Percentiles rank a stretch among this genome's conserved stretches.
Conservation (phyloP, 805 yeast genomes). For the Yamadazyma sp. region DNA sequence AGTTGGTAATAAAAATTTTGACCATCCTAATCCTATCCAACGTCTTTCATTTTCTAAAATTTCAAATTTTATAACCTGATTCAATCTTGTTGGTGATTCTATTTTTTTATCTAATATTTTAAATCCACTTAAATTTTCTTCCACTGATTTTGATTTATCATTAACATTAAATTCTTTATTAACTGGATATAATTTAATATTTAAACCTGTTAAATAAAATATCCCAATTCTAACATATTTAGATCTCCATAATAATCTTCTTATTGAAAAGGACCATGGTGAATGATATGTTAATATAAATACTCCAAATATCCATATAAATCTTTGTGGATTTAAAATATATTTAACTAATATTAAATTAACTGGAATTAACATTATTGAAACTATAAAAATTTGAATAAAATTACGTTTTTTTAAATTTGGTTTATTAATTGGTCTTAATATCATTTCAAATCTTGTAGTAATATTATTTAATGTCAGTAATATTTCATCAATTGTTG, state of each 20-base stretch:
- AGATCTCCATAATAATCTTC: conserved; percentile 51
- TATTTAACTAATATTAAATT: conserved; percentile 35
- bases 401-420: conserved; percentile 24
- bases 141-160: conserved; percentile 9
- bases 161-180: not conserved
- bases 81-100: conserved; percentile 39
- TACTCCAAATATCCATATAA: conserved; percentile 35
- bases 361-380: conserved; percentile 41
- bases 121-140: conserved; percentile 27
- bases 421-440: conserved; percentile 34
- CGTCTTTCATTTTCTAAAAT: conserved; percentile 57
- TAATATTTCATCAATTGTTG: conserved; percentile 52
- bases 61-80: conserved; percentile 48
- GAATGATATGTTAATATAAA: conserved; percentile 43
- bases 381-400: conserved; percentile 26
- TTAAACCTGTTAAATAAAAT: conserved; percentile 41
- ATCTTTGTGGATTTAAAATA: conserved; percentile 30
- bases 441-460: conserved; percentile 37
- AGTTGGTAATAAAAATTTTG: conserved; percentile 45
- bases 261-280: conserved; percentile 43
- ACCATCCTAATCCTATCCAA: conserved; percentile 64
- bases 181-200: conserved; percentile 9
- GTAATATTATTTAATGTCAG: conserved; percentile 46
- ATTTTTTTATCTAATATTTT: conserved; percentile 36
- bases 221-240: conserved; percentile 37